These are phyloP conservation scores for Stephanodiscus triporus DNA, from an alignment of 108 stramenopile genomes.

Conservation along the genomic window DNA sequence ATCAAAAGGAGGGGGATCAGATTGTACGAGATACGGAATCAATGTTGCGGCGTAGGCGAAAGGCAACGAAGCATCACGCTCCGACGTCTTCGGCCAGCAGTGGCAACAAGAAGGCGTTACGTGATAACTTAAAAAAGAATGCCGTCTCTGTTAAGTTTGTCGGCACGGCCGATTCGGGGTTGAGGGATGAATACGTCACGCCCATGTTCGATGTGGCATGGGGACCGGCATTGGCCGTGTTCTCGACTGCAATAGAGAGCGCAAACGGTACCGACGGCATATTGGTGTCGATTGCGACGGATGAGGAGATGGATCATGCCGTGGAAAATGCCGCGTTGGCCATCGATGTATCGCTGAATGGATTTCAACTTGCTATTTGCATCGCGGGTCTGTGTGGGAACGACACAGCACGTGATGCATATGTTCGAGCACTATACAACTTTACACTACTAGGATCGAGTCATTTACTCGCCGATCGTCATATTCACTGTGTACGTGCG, in stretches of 20 bases:
- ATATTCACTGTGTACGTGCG: conserved; percentile 88
- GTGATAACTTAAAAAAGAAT: conserved; percentile 12
- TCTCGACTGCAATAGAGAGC: conserved; percentile 93
- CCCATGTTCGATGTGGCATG: conserved; percentile 99
- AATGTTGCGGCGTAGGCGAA: conserved; percentile 73
- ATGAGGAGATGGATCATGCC: conserved; percentile 84
- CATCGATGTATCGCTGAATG: conserved; percentile 85
- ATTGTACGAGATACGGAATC: conserved; percentile 92
- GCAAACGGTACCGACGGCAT: conserved; percentile 82
- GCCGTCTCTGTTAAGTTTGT: conserved; percentile 58
- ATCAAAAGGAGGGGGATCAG: conserved; percentile 92
- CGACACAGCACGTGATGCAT: conserved; percentile 87
- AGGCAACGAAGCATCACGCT: conserved; percentile 32
- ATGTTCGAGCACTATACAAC: conserved; percentile 86
- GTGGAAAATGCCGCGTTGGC: conserved; percentile 83
- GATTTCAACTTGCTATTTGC: conserved; percentile 85
- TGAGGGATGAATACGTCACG: conserved; percentile 87
- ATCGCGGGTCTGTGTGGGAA: conserved; percentile 88
- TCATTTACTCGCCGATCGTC: conserved; percentile 79
- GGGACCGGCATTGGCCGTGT: conserved; percentile 95
- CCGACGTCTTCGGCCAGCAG: neutral
- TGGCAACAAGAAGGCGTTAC: neutral
- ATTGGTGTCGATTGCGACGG: conserved; percentile 74
- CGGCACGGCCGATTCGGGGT: conserved; percentile 75
- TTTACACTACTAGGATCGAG: conserved; percentile 92